Evolutionary conservation across 1,284 basidiomycete species (phyloP).

Genomic region (Cutaneotrichosporon sp.): DNA sequence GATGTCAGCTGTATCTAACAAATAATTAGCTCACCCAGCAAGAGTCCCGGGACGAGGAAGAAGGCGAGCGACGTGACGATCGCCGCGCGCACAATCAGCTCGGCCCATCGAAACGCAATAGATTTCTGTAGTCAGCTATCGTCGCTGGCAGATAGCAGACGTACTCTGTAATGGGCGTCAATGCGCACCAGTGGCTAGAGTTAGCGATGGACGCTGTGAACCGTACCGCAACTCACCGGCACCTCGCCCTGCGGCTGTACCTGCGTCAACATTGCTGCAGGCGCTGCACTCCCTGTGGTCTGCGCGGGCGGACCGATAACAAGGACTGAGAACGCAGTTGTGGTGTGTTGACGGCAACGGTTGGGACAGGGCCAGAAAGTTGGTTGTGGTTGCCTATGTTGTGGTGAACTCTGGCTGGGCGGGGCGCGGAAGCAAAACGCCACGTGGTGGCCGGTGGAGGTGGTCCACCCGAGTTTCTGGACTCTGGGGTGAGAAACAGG

Average conservation of each 20-base stretch:
- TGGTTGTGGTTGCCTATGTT: no score
- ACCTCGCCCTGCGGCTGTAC: neutral
- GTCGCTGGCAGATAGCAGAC: neutral
- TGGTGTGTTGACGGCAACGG: no score
- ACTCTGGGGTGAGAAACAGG: no score
- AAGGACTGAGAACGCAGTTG: no score
- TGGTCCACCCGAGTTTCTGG: no score
- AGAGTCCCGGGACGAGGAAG: neutral
- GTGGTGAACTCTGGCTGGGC: no score
- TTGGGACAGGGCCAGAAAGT: no score
- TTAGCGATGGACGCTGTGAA: conserved; percentile 2
- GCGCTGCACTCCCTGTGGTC: no score
- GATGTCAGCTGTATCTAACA: conserved; percentile 2
- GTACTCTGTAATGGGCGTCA: conserved; percentile 28
- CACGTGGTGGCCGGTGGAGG: no score
- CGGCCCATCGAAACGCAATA: conserved; percentile 29
- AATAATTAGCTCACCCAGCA: neutral
- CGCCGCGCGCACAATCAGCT: conserved; percentile 12
- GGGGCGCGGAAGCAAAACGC: no score
- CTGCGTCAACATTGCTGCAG: no score
- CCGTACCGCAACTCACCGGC: neutral
- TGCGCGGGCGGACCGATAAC: no score
- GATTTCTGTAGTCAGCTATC: conserved; percentile 24
- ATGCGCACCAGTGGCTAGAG: conserved; percentile 22
- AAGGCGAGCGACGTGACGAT: conserved; percentile 8